A percentile compares a stretch with the other conserved stretches of the same genome.
phyloP scores from a whole-genome alignment of 345 rosid genomes.

The Aegle marmelos region DNA sequence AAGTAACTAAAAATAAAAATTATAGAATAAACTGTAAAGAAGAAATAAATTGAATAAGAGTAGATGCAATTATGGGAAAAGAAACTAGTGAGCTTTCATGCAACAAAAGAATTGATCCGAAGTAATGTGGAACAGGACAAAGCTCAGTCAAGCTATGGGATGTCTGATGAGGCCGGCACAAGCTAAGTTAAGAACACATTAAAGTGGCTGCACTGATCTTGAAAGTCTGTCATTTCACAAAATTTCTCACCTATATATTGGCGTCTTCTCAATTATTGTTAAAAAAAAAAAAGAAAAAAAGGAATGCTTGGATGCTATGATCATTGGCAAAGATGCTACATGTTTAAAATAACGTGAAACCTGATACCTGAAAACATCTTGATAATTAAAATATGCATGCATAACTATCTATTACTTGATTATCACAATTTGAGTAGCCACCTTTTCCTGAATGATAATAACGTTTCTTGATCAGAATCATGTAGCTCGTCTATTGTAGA shows the following conservation, averaged over 20 bases:
- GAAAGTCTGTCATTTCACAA: background rate
- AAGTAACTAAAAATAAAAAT: background rate
- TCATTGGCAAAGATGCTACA: background rate
- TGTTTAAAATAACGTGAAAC: background rate
- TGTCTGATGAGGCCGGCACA: background rate
- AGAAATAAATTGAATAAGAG: background rate
- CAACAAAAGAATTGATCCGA: background rate
- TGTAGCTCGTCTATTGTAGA: slow-evolving; percentile 29
- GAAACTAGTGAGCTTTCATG: background rate
- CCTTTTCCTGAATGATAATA: slow-evolving; percentile 67
- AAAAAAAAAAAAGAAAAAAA: background rate
- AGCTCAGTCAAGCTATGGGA: background rate
- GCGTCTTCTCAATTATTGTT: background rate
- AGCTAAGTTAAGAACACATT: background rate
- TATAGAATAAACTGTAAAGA: background rate
- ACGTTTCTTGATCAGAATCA: slow-evolving; percentile 58
- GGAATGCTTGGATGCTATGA: background rate
- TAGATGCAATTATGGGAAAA: background rate
- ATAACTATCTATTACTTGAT: slow-evolving; percentile 53
- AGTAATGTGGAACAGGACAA: background rate
- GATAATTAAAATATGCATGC: slow-evolving; percentile 1
- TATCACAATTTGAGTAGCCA: slow-evolving; percentile 30
- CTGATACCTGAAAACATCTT: background rate
- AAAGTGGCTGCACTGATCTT: background rate
- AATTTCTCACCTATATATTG: background rate